These are phyloP conservation scores for Pisolithus orientalis DNA, from an alignment of 768 basidiomycete species.

Conservation along the genomic window DNA sequence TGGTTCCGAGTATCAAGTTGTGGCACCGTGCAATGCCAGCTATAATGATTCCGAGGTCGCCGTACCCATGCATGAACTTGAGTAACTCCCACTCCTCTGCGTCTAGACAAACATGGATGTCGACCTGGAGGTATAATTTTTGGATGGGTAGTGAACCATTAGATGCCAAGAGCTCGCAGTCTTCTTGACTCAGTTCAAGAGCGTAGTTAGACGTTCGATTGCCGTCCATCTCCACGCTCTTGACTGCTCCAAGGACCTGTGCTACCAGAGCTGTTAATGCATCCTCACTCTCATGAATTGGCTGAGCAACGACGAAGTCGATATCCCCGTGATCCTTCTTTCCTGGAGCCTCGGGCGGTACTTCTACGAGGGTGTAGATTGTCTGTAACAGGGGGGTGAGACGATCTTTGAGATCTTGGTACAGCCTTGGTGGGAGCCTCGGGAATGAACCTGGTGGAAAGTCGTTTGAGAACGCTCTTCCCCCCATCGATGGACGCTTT, in stretches of 20 bases:
- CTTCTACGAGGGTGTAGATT: constrained; percentile 45
- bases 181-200: constrained; percentile 37
- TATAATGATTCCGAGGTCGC: constrained; percentile 68
- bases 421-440: constrained; percentile 52
- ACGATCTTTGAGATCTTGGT: constrained; percentile 43
- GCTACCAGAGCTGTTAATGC: constrained; percentile 33
- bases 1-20: constrained; percentile 43
- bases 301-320: constrained; percentile 56
- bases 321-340: constrained; percentile 65
- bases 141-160: constrained; percentile 1
- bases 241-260: constrained; percentile 39
- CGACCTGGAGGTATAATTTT: constrained; percentile 43
- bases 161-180: constrained; percentile 13
- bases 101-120: constrained; percentile 53
- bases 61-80: constrained; percentile 56
- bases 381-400: constrained; percentile 35
- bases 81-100: constrained; percentile 44
- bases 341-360: constrained; percentile 59
- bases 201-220: constrained; percentile 63
- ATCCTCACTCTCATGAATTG: constrained; percentile 20
- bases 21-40: constrained; percentile 46
- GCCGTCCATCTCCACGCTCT: constrained; percentile 42
- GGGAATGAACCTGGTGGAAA: constrained; percentile 47
- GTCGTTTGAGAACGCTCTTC: constrained; percentile 53
- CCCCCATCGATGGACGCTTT: constrained; percentile 49